Conservation (phyloP, 2,329 filamentous ascomycete species). For the Juglanconis sp. region DNA sequence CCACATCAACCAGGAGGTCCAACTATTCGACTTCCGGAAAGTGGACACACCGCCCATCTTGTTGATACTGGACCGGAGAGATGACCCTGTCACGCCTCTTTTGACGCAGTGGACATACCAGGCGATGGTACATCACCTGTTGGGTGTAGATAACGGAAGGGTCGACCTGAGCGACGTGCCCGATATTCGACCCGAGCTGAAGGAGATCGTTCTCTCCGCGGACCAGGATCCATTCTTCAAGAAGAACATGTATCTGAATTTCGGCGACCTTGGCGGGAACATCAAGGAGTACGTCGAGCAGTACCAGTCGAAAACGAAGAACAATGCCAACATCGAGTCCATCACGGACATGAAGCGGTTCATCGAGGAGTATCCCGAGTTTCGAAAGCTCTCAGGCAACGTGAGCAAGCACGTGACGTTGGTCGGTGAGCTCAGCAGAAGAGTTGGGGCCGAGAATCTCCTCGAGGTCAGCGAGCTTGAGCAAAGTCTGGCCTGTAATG, state of each 20-base stretch:
- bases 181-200: slow-evolving; percentile 80
- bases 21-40: slow-evolving; percentile 93
- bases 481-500: slow-evolving; percentile 94
- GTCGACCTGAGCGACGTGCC: slow-evolving; percentile 83
- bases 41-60: slow-evolving; percentile 93
- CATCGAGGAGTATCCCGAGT: slow-evolving; percentile 97
- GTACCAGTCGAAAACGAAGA: slow-evolving; percentile 97
- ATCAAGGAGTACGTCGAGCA: slow-evolving; percentile 99
- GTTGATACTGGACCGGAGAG: slow-evolving; percentile 83
- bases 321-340: slow-evolving; percentile 91
- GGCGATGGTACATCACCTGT: slow-evolving; percentile 97
- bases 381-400: slow-evolving; percentile 93
- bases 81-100: slow-evolving; percentile 91
- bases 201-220: slow-evolving; percentile 91
- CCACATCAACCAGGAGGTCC: slow-evolving; percentile 90
- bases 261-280: slow-evolving; percentile 89
- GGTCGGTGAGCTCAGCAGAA: slow-evolving; percentile 86
- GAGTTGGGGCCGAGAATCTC: slow-evolving; percentile 79
- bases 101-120: slow-evolving; percentile 99
- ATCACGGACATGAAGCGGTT: slow-evolving; percentile 99
- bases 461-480: slow-evolving; percentile 97
- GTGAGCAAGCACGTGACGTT: slow-evolving; percentile 98
- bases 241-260: slow-evolving; percentile 99
- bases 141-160: slow-evolving; percentile 92
- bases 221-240: slow-evolving; percentile 98